Conservation (phyloP, 2,329 filamentous ascomycete species). For the Cladophialophora bantiana region DNA sequence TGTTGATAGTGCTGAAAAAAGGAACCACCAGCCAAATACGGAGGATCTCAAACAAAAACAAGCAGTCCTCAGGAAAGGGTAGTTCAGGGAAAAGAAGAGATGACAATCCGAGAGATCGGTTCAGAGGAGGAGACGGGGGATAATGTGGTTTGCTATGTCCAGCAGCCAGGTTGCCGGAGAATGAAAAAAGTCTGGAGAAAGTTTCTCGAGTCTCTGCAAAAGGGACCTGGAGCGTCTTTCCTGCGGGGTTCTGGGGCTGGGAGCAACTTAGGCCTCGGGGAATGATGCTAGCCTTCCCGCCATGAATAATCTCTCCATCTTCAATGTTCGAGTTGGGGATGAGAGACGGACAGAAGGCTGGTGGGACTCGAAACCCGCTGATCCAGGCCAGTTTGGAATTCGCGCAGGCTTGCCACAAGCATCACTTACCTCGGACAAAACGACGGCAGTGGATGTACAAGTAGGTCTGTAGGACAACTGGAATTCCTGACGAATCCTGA, state of each 20-base stretch:
- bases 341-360: background rate
- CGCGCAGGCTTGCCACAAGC: background rate
- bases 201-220: slow-evolving; percentile 3
- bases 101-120: background rate
- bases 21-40: background rate
- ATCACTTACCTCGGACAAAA: background rate
- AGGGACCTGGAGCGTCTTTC: background rate
- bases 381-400: background rate
- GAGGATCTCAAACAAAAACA: background rate
- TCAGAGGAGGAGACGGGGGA: slow-evolving; percentile 3
- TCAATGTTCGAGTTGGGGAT: background rate
- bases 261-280: slow-evolving; percentile 5
- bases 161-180: background rate
- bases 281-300: slow-evolving; percentile 8
- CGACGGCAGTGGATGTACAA: background rate
- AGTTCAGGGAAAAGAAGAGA: background rate
- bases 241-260: slow-evolving; percentile 17
- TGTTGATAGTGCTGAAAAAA: slow-evolving; percentile 3
- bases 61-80: background rate
- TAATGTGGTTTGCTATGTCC: background rate
- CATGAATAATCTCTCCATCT: background rate
- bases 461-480: background rate
- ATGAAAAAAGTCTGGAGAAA: slow-evolving; percentile 1
- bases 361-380: background rate
- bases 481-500: background rate